A percentile compares a stretch with the other conserved stretches of the same genome.
Conservation (phyloP, 2,329 filamentous ascomycete species). For the Pseudogymnoascus sp. region DNA sequence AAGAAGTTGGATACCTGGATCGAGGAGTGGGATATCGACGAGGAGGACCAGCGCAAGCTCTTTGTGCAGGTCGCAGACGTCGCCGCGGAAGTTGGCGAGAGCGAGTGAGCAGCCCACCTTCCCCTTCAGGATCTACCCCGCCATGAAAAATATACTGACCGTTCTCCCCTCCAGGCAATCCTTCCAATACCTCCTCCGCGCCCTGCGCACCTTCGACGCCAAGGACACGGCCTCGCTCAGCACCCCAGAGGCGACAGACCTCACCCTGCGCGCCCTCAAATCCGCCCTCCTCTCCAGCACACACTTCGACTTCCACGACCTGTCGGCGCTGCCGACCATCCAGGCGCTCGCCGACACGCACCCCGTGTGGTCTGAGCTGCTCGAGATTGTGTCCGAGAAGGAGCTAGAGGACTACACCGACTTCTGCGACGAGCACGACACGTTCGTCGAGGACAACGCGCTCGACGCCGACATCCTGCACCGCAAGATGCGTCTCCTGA, state of each 20-base stretch:
- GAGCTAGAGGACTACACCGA: slow-evolving; percentile 93
- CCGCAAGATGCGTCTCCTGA: slow-evolving; percentile 94
- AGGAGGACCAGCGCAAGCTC: slow-evolving; percentile 76
- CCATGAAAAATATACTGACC: slow-evolving; percentile 20
- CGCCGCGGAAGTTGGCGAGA: slow-evolving; percentile 70
- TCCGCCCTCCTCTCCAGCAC: slow-evolving; percentile 57
- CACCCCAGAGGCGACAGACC: slow-evolving; percentile 52
- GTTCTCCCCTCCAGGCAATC: slow-evolving; percentile 36
- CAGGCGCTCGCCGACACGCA: slow-evolving; percentile 83
- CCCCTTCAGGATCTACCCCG: background rate
- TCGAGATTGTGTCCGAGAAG: slow-evolving; percentile 92
- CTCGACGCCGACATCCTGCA: slow-evolving; percentile 68
- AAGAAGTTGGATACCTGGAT: slow-evolving; percentile 79
- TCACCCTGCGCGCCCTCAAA: slow-evolving; percentile 61
- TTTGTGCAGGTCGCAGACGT: slow-evolving; percentile 77
- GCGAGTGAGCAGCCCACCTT: slow-evolving; percentile 47
- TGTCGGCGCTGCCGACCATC: slow-evolving; percentile 66
- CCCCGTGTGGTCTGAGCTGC: slow-evolving; percentile 78
- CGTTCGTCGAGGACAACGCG: slow-evolving; percentile 71
- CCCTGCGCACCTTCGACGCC: slow-evolving; percentile 53
- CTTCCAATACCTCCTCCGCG: slow-evolving; percentile 61
- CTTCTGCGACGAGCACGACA: slow-evolving; percentile 85
- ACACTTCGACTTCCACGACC: slow-evolving; percentile 67
- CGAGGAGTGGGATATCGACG: slow-evolving; percentile 70
- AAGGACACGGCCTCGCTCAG: slow-evolving; percentile 48